Evolutionary conservation across 495 filamentous ascomycete species (phyloP).

Genomic region (Chaetomium tenue): DNA sequence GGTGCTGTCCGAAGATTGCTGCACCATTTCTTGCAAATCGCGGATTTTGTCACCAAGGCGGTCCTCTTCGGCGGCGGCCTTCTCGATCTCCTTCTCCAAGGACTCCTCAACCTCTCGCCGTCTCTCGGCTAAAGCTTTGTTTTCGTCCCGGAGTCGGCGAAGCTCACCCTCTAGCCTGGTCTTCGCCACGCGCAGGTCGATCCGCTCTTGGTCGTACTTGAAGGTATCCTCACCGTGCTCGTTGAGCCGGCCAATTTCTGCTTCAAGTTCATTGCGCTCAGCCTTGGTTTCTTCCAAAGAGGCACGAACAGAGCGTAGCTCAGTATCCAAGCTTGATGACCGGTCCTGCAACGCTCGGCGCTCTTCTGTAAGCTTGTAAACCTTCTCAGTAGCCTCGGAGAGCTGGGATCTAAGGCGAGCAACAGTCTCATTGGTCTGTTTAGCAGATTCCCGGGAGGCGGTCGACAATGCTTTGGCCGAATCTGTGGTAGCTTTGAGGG

Average conservation of each 20-base stretch:
- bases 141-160: conserved; percentile 58
- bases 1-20: conserved; percentile 49
- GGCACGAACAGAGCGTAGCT: conserved; percentile 56
- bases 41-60: conserved; percentile 58
- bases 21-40: conserved; percentile 51
- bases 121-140: conserved; percentile 48
- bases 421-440: conserved; percentile 30
- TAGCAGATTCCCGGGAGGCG: conserved; percentile 31
- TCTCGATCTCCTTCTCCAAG: conserved; percentile 55
- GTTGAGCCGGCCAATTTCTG: conserved; percentile 52
- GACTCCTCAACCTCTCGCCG: conserved; percentile 56
- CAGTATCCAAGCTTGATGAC: conserved; percentile 57
- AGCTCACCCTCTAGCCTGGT: conserved; percentile 60
- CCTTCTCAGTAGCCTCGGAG: conserved; percentile 35
- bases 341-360: conserved; percentile 64
- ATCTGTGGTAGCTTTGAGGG: conserved; percentile 24
- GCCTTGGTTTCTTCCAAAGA: conserved; percentile 55
- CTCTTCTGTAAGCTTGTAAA: conserved; percentile 50
- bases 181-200: conserved; percentile 59
- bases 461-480: conserved; percentile 25
- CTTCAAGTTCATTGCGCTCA: conserved; percentile 64
- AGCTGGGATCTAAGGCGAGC: conserved; percentile 37
- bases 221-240: conserved; percentile 54
- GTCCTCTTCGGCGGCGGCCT: conserved; percentile 56
- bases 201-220: conserved; percentile 60